Evolutionary conservation across 352 stramenopile genomes (phyloP), one percentile per base, ranked within the genome.

Genomic region (Globisporangium barbulae): DNA sequence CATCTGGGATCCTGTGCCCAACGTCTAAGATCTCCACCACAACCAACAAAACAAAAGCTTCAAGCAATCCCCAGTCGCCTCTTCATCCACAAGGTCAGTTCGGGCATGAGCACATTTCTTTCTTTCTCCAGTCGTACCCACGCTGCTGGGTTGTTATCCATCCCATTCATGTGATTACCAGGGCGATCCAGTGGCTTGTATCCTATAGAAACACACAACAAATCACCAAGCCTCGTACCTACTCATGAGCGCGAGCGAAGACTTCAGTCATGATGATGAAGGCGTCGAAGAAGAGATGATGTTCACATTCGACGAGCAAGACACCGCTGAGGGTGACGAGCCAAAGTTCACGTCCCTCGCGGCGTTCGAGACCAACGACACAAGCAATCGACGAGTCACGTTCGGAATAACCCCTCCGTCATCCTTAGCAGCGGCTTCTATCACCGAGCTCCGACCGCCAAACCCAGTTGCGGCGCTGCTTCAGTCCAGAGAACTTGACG

Each of bases 271-370:
- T 53, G 67, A 47, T 33, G 73, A 76, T 21, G 61, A 73, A 8
- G 59, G 65, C 22, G 76, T 85, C n/a, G 75, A 89, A 21, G 75
- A 90, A 30, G 81, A 91, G 44, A 74, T 91, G 68, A 87, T 90
- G 79, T 91, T 91, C 64, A 53, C 78, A 44, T 90, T 91, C 48
- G 83, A 91, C 55, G 83, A 90, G 39, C 64, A 71, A 53, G 72
- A 79, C 13, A 53, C 75, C 22, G 30, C 28, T 4, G 49, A 28
- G 31, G 30, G 15, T 30, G n/a, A 19, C 53, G 37, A 59, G 21
- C 28, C 22, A 39, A 48, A 48, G 3, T 65, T 65, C 59, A 59
- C n/a, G 59, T 66, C 61, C 39, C 50, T 66, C 8, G 61, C 50
- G 39, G 52, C 61, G 3, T 60, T 61, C 52, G 61, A 66, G 31